Conservation (phyloP, 2,329 filamentous ascomycete genomes). For the Pseudogymnoascus sp. region DNA sequence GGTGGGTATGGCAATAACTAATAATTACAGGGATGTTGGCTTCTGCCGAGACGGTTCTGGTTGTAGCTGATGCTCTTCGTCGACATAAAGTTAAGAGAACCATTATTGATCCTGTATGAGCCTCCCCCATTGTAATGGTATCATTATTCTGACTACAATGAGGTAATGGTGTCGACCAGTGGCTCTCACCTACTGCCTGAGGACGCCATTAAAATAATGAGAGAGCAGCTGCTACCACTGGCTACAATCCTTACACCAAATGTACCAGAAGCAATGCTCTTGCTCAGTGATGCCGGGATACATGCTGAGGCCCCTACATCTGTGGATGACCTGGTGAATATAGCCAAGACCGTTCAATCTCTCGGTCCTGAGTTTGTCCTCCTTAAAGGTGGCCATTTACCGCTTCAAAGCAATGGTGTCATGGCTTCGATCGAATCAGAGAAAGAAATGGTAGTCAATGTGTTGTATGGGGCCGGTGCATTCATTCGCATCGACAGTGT, state of each 20-base stretch:
- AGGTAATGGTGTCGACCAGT: slow-evolving; percentile 92
- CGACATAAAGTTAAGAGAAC: slow-evolving; percentile 48
- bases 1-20: neutral
- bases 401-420: slow-evolving; percentile 56
- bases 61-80: slow-evolving; percentile 57
- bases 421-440: slow-evolving; percentile 52
- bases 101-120: slow-evolving; percentile 66
- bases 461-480: slow-evolving; percentile 59
- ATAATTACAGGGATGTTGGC: slow-evolving; percentile 65
- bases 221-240: slow-evolving; percentile 51
- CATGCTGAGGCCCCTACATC: slow-evolving; percentile 39
- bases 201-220: slow-evolving; percentile 54
- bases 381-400: slow-evolving; percentile 85
- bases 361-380: slow-evolving; percentile 75
- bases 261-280: slow-evolving; percentile 62
- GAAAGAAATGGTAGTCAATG: slow-evolving; percentile 62
- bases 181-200: slow-evolving; percentile 60
- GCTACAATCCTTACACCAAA: slow-evolving; percentile 70
- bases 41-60: slow-evolving; percentile 58
- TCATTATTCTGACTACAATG: slow-evolving; percentile 11
- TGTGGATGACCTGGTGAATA: slow-evolving; percentile 57
- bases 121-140: neutral
- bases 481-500: slow-evolving; percentile 57
- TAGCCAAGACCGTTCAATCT: slow-evolving; percentile 57
- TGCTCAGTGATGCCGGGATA: slow-evolving; percentile 47